Conservation (phyloP, 306 rosid species). For the Glycine latifolia region DNA sequence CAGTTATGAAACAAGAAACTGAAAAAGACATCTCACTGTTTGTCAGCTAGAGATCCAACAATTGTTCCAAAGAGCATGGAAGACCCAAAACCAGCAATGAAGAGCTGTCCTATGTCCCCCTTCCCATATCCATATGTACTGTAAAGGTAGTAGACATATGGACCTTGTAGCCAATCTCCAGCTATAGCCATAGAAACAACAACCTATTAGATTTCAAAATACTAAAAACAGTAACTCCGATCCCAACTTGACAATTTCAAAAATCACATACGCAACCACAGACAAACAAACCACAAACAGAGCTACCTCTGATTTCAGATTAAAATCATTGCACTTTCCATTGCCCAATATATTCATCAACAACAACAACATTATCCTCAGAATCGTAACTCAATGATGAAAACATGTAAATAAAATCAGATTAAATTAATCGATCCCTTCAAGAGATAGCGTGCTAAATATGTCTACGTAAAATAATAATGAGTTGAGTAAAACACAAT, state of each 20-base stretch:
- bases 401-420: constrained; percentile 5
- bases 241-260: neutral
- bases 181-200: constrained; percentile 66
- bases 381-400: neutral
- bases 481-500: neutral
- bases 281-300: neutral
- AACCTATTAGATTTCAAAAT: constrained; percentile 49
- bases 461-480: neutral
- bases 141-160: constrained; percentile 96
- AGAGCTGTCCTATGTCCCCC: constrained; percentile 95
- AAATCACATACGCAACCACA: too few species aligned
- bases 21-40: constrained; percentile 69
- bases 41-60: constrained; percentile 98
- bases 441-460: too few species aligned
- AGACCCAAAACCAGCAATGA: constrained; percentile 98
- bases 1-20: neutral
- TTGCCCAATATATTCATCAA: too few species aligned
- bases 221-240: constrained; percentile 21
- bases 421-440: too few species aligned
- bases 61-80: constrained; percentile 96
- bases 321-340: too few species aligned
- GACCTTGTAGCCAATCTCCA: constrained; percentile 99
- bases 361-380: too few species aligned
- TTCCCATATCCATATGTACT: constrained; percentile 85
- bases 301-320: neutral